phyloP scores from a whole-genome alignment of 2,329 filamentous ascomycete species.

The Sporothrix brasiliensis region DNA sequence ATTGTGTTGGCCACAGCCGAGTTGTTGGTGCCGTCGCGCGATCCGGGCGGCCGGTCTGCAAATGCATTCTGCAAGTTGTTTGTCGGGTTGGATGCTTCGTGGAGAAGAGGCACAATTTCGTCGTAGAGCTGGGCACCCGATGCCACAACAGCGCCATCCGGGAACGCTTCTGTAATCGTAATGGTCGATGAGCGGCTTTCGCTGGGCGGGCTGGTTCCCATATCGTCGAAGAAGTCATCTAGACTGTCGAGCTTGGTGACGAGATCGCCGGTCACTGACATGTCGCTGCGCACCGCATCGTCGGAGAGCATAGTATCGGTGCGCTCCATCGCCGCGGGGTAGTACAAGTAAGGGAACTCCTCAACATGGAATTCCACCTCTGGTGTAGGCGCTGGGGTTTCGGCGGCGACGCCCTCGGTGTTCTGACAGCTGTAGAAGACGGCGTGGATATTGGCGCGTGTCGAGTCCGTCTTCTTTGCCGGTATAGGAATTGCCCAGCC shows the following conservation, averaged over 20 bases:
- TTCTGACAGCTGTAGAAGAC: slow-evolving; percentile 93
- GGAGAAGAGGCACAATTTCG: slow-evolving; percentile 85
- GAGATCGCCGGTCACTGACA: slow-evolving; percentile 68
- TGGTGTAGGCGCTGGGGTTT: slow-evolving; percentile 67
- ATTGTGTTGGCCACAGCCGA: slow-evolving; percentile 54
- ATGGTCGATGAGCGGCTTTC: slow-evolving; percentile 61
- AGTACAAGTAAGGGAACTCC: slow-evolving; percentile 81
- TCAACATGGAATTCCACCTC: slow-evolving; percentile 93
- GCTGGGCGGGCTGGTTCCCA: slow-evolving; percentile 60
- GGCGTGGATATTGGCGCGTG: slow-evolving; percentile 88
- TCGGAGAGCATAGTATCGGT: slow-evolving; percentile 94
- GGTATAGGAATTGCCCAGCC: slow-evolving; percentile 96
- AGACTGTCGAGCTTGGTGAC: slow-evolving; percentile 77
- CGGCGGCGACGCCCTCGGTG: slow-evolving; percentile 37
- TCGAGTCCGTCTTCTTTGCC: slow-evolving; percentile 82
- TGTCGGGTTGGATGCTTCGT: slow-evolving; percentile 78
- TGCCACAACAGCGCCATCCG: slow-evolving; percentile 61
- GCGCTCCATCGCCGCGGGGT: slow-evolving; percentile 65
- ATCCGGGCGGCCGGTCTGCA: slow-evolving; percentile 68
- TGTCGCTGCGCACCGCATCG: slow-evolving; percentile 66
- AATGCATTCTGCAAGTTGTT: slow-evolving; percentile 88
- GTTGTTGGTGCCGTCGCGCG: slow-evolving; percentile 57
- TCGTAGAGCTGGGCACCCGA: slow-evolving; percentile 84
- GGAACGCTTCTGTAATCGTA: slow-evolving; percentile 66
- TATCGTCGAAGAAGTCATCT: slow-evolving; percentile 80